Percentiles rank a stretch among this genome's conserved stretches.
phyloP scores from a whole-genome alignment of 2,329 filamentous ascomycete genomes.

The Graphiopsis chlorocephala region DNA sequence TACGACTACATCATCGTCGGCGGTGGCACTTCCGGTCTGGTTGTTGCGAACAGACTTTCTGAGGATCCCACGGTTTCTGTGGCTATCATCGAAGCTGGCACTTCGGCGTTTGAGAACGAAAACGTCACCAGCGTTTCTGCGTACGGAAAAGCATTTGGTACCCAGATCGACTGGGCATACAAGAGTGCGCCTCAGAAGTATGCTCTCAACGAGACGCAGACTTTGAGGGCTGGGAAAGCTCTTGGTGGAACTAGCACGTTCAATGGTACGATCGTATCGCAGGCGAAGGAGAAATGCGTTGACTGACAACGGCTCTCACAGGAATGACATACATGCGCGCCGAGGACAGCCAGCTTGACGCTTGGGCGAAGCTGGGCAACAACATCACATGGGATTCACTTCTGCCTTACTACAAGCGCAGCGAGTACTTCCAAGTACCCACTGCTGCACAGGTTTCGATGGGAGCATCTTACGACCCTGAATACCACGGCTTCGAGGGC shows the following conservation, averaged over 20 bases:
- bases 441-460: background rate
- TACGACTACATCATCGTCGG: conserved; percentile 42
- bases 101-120: conserved; percentile 16
- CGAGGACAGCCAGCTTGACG: conserved; percentile 26
- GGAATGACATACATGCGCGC: conserved; percentile 23
- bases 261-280: conserved; percentile 30
- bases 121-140: conserved; percentile 24
- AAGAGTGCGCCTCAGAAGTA: conserved; percentile 25
- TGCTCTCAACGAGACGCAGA: background rate
- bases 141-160: conserved; percentile 23
- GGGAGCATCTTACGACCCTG: background rate
- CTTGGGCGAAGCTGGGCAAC: conserved; percentile 38
- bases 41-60: conserved; percentile 37
- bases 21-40: conserved; percentile 38
- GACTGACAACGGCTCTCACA: background rate
- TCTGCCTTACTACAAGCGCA: conserved; percentile 5
- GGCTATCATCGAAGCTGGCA: conserved; percentile 26
- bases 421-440: background rate
- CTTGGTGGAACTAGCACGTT: conserved; percentile 31
- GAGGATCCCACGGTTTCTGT: conserved; percentile 12
- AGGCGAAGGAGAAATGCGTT: conserved; percentile 17
- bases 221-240: conserved; percentile 24
- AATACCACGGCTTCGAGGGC: background rate
- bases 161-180: conserved; percentile 42
- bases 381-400: conserved; percentile 2